phyloP scores from a whole-genome alignment of 495 filamentous ascomycete species.

The Acidiella bohemica region DNA sequence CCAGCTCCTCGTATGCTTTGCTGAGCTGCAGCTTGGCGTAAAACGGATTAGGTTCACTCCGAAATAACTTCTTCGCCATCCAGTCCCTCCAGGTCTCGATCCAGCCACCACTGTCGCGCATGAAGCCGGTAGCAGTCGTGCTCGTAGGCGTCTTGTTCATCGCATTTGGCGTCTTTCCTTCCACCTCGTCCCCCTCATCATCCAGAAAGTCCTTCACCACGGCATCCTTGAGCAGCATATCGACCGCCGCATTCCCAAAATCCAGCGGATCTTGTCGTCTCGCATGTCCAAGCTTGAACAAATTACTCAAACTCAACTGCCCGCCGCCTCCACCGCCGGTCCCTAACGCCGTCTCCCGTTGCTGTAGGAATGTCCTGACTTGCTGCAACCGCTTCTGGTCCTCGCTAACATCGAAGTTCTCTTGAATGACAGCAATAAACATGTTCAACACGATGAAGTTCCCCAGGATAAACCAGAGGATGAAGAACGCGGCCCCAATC shows the following conservation, averaged over 20 bases:
- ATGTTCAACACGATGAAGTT: constrained; percentile 98
- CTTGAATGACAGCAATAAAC: constrained; percentile 99
- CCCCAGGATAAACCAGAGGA: constrained; percentile 87
- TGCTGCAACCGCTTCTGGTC: constrained; percentile 96
- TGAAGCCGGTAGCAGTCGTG: neutral
- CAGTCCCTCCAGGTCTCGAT: constrained; percentile 3
- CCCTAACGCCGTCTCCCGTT: constrained; percentile 58
- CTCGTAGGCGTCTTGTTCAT: neutral
- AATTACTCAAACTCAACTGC: constrained; percentile 75
- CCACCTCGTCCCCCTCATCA: constrained; percentile 35
- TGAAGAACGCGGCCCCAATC: constrained; percentile 86
- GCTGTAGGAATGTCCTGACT: constrained; percentile 83
- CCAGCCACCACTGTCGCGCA: constrained; percentile 6
- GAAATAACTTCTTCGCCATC: constrained; percentile 7
- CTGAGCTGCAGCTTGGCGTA: constrained; percentile 71
- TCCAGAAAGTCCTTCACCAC: constrained; percentile 91
- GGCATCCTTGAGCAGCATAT: constrained; percentile 91
- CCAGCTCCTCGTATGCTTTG: constrained; percentile 57
- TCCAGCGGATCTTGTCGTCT: constrained; percentile 70
- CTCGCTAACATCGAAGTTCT: constrained; percentile 99
- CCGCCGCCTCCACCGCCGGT: constrained; percentile 31
- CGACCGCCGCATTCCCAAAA: constrained; percentile 73
- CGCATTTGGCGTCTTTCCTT: neutral
- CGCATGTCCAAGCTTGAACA: constrained; percentile 64
- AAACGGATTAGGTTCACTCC: constrained; percentile 84